Evolutionary conservation across 2,329 filamentous ascomycete species (phyloP).

Genomic region (Lachnellula occidentalis): DNA sequence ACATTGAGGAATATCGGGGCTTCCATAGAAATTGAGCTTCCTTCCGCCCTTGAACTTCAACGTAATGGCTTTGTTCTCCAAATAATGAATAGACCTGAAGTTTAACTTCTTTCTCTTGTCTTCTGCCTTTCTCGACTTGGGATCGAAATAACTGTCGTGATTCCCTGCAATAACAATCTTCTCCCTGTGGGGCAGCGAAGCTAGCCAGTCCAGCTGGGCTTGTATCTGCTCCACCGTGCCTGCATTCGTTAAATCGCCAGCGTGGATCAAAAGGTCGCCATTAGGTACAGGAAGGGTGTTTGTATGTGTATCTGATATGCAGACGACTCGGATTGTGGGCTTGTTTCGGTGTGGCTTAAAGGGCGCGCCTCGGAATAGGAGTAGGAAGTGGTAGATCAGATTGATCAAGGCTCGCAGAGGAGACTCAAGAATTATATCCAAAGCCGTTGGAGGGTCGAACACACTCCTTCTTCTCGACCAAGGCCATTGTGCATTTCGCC

Average conservation of each 20-base stretch:
- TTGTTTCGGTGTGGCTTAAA: conserved; percentile 50
- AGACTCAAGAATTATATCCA: conserved; percentile 61
- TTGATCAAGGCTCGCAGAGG: conserved; percentile 61
- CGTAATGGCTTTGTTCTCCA: conserved; percentile 62
- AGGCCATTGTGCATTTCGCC: conserved; percentile 20
- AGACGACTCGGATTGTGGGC: conserved; percentile 68
- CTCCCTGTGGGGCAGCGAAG: conserved; percentile 64
- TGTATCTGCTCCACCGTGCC: conserved; percentile 73
- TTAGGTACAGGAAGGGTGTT: conserved; percentile 58
- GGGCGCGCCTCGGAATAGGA: conserved; percentile 62
- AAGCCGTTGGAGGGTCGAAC: conserved; percentile 36
- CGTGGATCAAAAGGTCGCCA: conserved; percentile 84
- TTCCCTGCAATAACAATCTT: conserved; percentile 85
- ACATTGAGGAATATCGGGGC: conserved; percentile 71
- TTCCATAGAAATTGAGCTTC: conserved; percentile 69
- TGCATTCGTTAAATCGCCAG: conserved; percentile 74
- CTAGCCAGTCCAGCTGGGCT: conserved; percentile 78
- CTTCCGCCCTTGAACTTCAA: conserved; percentile 57
- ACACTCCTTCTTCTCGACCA: conserved; percentile 26
- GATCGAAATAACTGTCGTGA: conserved; percentile 82
- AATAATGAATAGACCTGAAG: conserved; percentile 66
- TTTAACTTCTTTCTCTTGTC: conserved; percentile 55
- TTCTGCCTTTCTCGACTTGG: conserved; percentile 49
- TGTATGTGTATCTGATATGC: conserved; percentile 85
- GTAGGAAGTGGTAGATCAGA: conserved; percentile 58